A percentile compares a stretch with the other conserved stretches of the same genome.
Conservation (phyloP, 129 eudicot genomes). For the Scalesia atractyloides region DNA sequence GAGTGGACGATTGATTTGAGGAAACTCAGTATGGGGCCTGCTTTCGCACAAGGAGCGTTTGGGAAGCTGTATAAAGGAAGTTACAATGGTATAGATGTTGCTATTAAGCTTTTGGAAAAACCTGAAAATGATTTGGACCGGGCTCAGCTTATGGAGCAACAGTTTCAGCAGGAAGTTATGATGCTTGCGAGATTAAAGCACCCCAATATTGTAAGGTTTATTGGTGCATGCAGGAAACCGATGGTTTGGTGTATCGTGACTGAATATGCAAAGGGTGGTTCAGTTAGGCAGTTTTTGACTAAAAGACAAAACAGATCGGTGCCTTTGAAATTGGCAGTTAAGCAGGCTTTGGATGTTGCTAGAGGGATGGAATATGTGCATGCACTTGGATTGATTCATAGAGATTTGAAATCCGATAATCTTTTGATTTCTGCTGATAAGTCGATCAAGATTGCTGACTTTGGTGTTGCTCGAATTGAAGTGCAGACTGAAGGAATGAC, state of each 20-base stretch:
- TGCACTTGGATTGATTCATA: constrained; percentile 83
- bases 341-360: constrained; percentile 98
- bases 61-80: constrained; percentile 89
- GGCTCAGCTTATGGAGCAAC: constrained; percentile 96
- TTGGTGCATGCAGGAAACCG: constrained; percentile 96
- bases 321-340: constrained; percentile 88
- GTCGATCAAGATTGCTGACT: constrained; percentile 94
- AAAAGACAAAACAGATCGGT: constrained; percentile 84
- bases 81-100: constrained; percentile 85
- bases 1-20: constrained; percentile 88
- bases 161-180: constrained; percentile 97
- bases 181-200: constrained; percentile 92
- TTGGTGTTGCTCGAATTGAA: constrained; percentile 98
- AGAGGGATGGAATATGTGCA: constrained; percentile 98
- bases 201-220: constrained; percentile 88
- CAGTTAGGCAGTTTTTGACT: constrained; percentile 87
- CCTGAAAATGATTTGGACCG: constrained; percentile 85
- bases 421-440: constrained; percentile 87
- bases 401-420: constrained; percentile 94
- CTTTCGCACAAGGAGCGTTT: constrained; percentile 96
- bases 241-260: constrained; percentile 98
- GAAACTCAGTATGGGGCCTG: constrained; percentile 80
- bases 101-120: constrained; percentile 87
- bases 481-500: constrained; percentile 99
- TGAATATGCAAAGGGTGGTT: constrained; percentile 98